Conservation (phyloP, 352 stramenopile species). For the Globisporangium abappressorium region DNA sequence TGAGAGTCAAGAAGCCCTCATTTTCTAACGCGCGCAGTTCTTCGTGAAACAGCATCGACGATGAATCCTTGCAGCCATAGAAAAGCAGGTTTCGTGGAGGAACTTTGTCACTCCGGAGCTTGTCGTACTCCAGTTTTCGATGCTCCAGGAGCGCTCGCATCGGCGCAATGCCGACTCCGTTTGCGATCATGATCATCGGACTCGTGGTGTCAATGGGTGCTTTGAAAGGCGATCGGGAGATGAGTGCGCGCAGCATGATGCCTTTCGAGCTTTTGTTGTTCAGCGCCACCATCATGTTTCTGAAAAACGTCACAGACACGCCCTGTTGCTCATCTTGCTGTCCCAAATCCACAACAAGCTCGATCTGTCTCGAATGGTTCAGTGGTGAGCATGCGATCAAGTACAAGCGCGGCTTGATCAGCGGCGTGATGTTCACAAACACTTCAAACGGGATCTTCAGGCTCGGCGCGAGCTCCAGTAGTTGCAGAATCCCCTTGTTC, state of each 20-base stretch:
- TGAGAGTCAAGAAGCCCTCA: slow-evolving; percentile 26
- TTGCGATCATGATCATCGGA: slow-evolving; percentile 91
- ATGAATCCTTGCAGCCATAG: slow-evolving; percentile 24
- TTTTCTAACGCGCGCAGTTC: slow-evolving; percentile 32
- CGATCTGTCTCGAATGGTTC: slow-evolving; percentile 60
- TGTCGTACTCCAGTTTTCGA: slow-evolving; percentile 20
- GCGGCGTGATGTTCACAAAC: slow-evolving; percentile 79
- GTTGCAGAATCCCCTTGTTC: slow-evolving; percentile 70
- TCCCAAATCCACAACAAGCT: slow-evolving; percentile 90
- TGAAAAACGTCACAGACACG: slow-evolving; percentile 26
- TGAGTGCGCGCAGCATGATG: slow-evolving; percentile 87
- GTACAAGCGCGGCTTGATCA: slow-evolving; percentile 90
- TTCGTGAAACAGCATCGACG: slow-evolving; percentile 33
- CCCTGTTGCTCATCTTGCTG: slow-evolving; percentile 32
- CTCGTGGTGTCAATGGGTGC: slow-evolving; percentile 64
- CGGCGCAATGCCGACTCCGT: slow-evolving; percentile 91
- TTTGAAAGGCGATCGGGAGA: slow-evolving; percentile 88
- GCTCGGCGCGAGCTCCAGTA: slow-evolving; percentile 65
- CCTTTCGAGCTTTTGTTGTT: slow-evolving; percentile 25
- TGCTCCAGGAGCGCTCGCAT: slow-evolving; percentile 46
- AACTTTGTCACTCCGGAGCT: neutral
- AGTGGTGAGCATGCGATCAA: slow-evolving; percentile 90
- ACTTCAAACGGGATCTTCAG: slow-evolving; percentile 58
- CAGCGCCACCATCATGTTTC: neutral
- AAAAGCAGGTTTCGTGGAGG: slow-evolving; percentile 32